phyloP scores from a whole-genome alignment of 345 rosid genomes.

The Syzygium jambos region DNA sequence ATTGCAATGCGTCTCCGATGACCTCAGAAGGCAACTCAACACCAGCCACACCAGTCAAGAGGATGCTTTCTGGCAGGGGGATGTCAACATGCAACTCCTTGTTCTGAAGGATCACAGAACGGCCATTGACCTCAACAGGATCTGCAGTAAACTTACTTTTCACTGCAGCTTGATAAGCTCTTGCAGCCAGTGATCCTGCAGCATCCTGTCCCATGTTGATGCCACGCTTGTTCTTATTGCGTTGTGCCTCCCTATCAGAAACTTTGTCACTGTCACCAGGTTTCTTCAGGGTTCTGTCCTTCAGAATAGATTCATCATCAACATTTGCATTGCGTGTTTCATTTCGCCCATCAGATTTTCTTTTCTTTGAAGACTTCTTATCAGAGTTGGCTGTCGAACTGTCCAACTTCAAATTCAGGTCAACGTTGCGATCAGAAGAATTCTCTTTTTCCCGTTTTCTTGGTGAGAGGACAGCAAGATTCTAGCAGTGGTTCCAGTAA shows the following conservation, averaged over 20 bases:
- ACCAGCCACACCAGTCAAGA: constrained; percentile 43
- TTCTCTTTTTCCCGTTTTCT: constrained; percentile 50
- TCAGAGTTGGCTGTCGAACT: constrained; percentile 2
- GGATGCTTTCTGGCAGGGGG: constrained; percentile 42
- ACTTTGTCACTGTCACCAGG: constrained; percentile 8
- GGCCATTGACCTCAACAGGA: constrained; percentile 2
- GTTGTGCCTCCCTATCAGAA: not conserved
- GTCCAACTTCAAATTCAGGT: constrained; percentile 9
- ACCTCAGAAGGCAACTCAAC: constrained; percentile 46
- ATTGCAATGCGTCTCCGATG: constrained; percentile 67
- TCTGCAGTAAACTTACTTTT: not conserved
- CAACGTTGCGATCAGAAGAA: constrained; percentile 26
- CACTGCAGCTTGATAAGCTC: not conserved
- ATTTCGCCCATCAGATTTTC: constrained; percentile 26
- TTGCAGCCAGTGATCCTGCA: not conserved
- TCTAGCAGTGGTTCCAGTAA: not conserved
- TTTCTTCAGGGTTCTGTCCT: constrained; percentile 7
- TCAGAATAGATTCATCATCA: constrained; percentile 12
- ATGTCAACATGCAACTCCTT: constrained; percentile 19
- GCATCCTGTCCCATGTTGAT: not conserved
- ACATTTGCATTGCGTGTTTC: constrained; percentile 16
- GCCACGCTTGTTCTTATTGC: not conserved
- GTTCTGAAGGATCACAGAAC: constrained; percentile 1
- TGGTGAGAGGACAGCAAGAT: constrained; percentile 14
- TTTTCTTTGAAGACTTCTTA: constrained; percentile 26